Percentiles rank a stretch among this genome's conserved stretches.
phyloP scores from a whole-genome alignment of 306 rosid species.

The Cicer yamashitae region DNA sequence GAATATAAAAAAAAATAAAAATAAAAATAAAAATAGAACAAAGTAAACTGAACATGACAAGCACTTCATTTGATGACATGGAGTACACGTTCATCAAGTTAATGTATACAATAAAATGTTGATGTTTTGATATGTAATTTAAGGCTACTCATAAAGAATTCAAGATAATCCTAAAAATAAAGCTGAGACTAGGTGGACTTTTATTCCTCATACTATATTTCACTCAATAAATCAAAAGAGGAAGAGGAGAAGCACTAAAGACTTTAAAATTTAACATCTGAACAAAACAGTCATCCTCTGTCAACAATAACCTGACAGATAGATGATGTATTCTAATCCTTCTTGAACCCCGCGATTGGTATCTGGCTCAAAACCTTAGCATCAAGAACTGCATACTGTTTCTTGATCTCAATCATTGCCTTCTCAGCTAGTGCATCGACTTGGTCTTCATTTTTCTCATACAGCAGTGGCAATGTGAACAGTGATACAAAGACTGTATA shows the following conservation, averaged over 20 bases:
- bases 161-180: conserved; percentile 41
- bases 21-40: not conserved
- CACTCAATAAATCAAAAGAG: conserved; percentile 30
- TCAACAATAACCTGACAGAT: conserved; percentile 17
- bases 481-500: conserved; percentile 63
- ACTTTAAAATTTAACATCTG: conserved; percentile 36
- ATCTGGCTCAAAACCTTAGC: conserved; percentile 82
- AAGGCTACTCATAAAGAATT: conserved; percentile 33
- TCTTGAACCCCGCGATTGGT: conserved; percentile 60
- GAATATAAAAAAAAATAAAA: no score
- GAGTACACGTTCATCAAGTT: conserved; percentile 42
- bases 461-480: conserved; percentile 73
- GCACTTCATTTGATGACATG: conserved; percentile 37
- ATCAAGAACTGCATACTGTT: conserved; percentile 78
- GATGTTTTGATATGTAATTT: conserved; percentile 28
- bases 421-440: conserved; percentile 79
- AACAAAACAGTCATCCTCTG: conserved; percentile 15
- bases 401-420: conserved; percentile 73
- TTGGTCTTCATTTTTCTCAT: conserved; percentile 80
- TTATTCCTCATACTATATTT: conserved; percentile 43
- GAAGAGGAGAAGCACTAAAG: conserved; percentile 12
- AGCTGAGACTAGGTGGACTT: conserved; percentile 19
- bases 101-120: conserved; percentile 27
- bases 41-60: conserved; percentile 25
- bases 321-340: conserved; percentile 48